phyloP scores from a whole-genome alignment of 23 red algal species.

The Gracilariopsis chorda region DNA sequence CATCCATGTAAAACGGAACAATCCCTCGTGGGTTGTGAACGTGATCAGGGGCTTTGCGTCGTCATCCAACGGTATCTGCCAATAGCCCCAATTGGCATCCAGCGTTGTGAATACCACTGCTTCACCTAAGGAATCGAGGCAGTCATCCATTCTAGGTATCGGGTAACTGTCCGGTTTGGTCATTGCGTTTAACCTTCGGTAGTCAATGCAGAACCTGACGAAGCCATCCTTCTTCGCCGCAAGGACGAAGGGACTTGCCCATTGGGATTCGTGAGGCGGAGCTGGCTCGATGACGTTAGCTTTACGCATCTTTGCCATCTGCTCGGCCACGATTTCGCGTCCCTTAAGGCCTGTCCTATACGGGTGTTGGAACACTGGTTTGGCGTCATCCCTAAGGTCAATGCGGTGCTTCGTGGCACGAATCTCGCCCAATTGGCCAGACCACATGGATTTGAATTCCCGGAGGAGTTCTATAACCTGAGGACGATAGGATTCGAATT shows the following conservation, averaged over 20 bases:
- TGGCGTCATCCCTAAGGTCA: too few species aligned
- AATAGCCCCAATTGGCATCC: neutral
- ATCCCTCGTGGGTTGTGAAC: too few species aligned
- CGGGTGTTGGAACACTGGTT: neutral
- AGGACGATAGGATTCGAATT: too few species aligned
- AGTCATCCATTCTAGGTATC: neutral
- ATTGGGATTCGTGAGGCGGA: neutral
- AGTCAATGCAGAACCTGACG: neutral
- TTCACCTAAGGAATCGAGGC: neutral
- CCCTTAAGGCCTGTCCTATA: neutral
- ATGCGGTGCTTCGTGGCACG: too few species aligned
- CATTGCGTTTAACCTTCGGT: too few species aligned
- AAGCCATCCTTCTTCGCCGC: neutral
- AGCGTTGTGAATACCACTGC: neutral
- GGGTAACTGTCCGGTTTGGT: neutral
- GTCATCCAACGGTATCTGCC: neutral
- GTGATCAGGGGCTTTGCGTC: too few species aligned
- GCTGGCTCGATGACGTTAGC: too few species aligned
- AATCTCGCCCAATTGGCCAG: too few species aligned
- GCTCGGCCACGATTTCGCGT: neutral
- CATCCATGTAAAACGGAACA: too few species aligned
- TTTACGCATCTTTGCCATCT: neutral
- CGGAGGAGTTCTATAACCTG: too few species aligned
- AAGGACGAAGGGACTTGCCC: neutral
- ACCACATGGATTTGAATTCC: too few species aligned